Conservation (phyloP, 169 alveolate species). For the Cryptosporidium ubiquitum region DNA sequence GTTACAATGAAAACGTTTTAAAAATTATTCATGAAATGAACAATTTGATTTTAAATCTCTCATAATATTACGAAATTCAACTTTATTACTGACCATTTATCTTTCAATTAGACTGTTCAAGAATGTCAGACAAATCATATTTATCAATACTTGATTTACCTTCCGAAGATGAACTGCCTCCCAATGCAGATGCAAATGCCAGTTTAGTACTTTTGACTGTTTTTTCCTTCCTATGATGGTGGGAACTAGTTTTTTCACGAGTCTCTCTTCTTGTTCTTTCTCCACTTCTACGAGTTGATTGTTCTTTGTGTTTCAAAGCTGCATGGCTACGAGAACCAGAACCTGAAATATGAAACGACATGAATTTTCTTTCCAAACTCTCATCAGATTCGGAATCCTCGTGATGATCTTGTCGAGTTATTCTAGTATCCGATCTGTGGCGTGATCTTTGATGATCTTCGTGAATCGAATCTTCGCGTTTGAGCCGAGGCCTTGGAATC, state of each 20-base stretch:
- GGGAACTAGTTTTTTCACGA: background rate
- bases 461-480: background rate
- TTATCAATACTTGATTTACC: background rate
- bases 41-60: background rate
- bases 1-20: background rate
- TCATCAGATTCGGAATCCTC: too few species aligned
- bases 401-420: background rate
- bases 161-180: background rate
- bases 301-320: background rate
- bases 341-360: background rate
- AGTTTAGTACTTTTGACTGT: background rate
- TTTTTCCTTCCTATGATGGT: background rate
- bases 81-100: background rate
- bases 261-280: background rate
- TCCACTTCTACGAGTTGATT: too few species aligned
- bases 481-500: background rate
- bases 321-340: background rate
- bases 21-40: background rate
- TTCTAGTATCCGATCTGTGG: background rate
- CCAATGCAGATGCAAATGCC: background rate
- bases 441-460: too few species aligned
- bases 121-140: slow-evolving; percentile 3
- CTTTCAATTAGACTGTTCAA: background rate
- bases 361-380: background rate
- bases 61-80: background rate